Base-by-base conservation (phyloP, 2,329 filamentous ascomycete species). In the Ophiostoma fasciatum region DNA sequence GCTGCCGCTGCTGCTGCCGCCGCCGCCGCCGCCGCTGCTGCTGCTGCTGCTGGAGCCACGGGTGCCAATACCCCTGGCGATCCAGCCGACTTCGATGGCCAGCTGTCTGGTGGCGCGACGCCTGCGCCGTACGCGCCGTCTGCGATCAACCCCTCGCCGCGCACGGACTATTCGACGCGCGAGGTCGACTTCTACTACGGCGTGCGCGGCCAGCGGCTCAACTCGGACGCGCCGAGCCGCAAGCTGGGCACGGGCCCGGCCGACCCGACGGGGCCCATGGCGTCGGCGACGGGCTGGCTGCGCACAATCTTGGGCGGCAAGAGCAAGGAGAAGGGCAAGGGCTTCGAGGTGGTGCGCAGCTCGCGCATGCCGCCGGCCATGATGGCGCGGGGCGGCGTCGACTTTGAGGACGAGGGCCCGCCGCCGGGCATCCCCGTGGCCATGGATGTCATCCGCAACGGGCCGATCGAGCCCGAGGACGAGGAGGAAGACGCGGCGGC, bases 151-250 rank as follows among this genome's bases (percentile, higher is more conserved):
- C 63, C 70, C 25, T 60, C 64, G 2, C 76, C 73, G 17, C 68
- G 74, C 31, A 78, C 81, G 2, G 88, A 98, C 51, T 96, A 96
- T 51, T 79, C 87, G 2, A 90, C 88, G 1, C 78, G 90, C 38
- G 90, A 98, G 56, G 84, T 92, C 1, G 90, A 98, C 54, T 94
- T 94, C 49, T 96, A 96, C 58, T 96, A 98, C 49, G 82, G 85
- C 9, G 81, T 93, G 14, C 75, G 90, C 23, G 90, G 90, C 0
- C 83, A 85, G 15, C 84, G 88, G 1, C 61, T 96, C 11, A 87
- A 79, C 47, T 81, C 84, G 2, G 82, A 84, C 41, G 75, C 75
- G 4, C 80, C 81, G 0, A 84, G 82, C 15, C 71, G 90, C 33
- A 88, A 82, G 52, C 64, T 94, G 34, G 88, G 90, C 49, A 98